Conservation (phyloP, 306 rosid genomes). For the Quillaja saponaria region DNA sequence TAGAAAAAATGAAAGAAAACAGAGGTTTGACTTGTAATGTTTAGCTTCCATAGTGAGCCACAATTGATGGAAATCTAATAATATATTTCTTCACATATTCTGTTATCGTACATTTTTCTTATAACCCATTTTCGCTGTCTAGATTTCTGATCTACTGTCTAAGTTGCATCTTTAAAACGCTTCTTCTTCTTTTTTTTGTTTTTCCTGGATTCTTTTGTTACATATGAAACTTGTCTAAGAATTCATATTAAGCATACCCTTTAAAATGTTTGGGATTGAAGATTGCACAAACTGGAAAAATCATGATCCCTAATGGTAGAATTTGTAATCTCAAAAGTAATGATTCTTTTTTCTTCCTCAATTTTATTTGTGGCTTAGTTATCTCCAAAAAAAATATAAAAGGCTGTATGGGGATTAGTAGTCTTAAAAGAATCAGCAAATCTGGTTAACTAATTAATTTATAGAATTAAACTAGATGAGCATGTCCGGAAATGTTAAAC, state of each 20-base stretch:
- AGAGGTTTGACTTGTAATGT: slow-evolving; percentile 36
- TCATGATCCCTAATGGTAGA: background rate
- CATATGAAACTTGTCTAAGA: background rate
- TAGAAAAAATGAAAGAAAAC: slow-evolving; percentile 34
- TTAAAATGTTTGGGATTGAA: background rate
- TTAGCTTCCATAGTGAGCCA: background rate
- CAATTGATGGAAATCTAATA: slow-evolving; percentile 3
- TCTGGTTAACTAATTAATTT: background rate
- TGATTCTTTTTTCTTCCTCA: slow-evolving; percentile 13
- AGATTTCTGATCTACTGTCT: slow-evolving; percentile 28
- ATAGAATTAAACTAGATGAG: background rate
- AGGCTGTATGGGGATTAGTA: slow-evolving; percentile 7
- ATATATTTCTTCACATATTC: slow-evolving; percentile 20
- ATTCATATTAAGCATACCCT: background rate
- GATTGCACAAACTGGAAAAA: background rate
- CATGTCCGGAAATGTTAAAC: background rate
- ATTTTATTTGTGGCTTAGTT: slow-evolving; percentile 7
- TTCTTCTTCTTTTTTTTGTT: background rate
- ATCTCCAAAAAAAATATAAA: background rate
- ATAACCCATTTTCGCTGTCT: background rate
- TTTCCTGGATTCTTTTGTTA: background rate
- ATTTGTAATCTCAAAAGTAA: background rate
- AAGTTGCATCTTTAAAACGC: background rate
- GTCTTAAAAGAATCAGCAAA: background rate
- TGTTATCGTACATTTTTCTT: slow-evolving; percentile 15